Base-by-base conservation (phyloP, 2,329 filamentous ascomycete genomes). In the Paraconiothyrium brasiliense region DNA sequence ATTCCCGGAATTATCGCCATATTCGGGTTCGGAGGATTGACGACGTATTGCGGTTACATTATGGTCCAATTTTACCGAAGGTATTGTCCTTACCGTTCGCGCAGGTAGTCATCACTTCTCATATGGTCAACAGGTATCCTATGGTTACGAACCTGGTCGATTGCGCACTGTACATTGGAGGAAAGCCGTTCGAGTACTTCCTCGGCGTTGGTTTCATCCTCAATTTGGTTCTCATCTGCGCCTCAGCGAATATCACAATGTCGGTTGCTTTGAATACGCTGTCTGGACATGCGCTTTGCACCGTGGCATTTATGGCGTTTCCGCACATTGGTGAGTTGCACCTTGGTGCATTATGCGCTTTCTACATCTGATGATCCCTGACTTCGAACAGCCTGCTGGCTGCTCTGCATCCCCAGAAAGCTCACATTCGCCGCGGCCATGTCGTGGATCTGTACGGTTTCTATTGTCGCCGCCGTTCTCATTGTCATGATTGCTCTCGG, bases 121-220 rank as follows among this genome's bases (percentile, higher is more conserved):
- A 37, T 37, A 3, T 30, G 13, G 5, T 9, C 8, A 37, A 11
- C 35, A 37, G 69, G 56, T 72, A 72, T 43, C 69, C 69, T 1
- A 70, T 70, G 57, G 72, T 74, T 66, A 67, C 70, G 43, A 73
- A 74, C 54, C 69, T 73, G 47, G 71, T 74, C 54, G 71, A 74
- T 60, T 73, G 72, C 50, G 71, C 71, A 32, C 68, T 71, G 43
- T 69, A 70, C 13, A 63, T 74, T 5, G 71, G 71, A 22, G 71
- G 71, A 2, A 70, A 67, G 7, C 69, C 65, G 65, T 55, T 70
- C 32, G 71, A 74, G 56, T 63, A 56, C n/a, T 63, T 74, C 35
- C 70, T 74, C 27, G 71, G 68, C 9, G 44, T 70, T 37, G 68
- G 66, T 8, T 73, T 73, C 30, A 48, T 74, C 14, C 68, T 74